These are phyloP conservation scores for Talaromyces trachyspermus DNA, from an alignment of 495 filamentous ascomycete species.

Conservation along the genomic window DNA sequence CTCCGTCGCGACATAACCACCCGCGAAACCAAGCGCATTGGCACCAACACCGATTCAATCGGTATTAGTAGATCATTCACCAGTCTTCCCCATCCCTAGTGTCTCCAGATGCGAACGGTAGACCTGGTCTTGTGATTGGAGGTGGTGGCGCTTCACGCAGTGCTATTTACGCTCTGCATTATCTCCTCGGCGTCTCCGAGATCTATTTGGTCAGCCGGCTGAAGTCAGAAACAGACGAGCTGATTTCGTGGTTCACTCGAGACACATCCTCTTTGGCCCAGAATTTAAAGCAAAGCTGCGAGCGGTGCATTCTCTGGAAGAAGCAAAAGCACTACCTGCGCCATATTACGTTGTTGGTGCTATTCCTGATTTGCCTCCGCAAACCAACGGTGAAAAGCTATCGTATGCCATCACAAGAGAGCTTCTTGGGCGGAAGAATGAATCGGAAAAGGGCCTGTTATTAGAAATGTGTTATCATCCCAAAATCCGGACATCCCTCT, in stretches of 20 bases:
- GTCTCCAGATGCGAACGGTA: conserved; percentile 8
- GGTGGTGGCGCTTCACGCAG: conserved; percentile 37
- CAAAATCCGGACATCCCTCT: background rate
- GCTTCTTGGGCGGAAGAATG: background rate
- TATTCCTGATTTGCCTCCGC: conserved; percentile 1
- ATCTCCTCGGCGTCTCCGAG: background rate
- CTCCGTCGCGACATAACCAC: conserved; percentile 16
- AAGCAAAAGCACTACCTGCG: background rate
- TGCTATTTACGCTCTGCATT: conserved; percentile 29
- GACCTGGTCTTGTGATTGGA: conserved; percentile 31
- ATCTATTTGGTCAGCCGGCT: conserved; percentile 2
- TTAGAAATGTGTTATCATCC: conserved; percentile 6
- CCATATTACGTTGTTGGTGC: conserved; percentile 3
- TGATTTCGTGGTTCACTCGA: background rate
- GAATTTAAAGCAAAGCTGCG: conserved; percentile 1
- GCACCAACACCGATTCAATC: conserved; percentile 39
- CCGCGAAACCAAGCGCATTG: conserved; percentile 16
- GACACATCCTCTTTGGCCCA: background rate
- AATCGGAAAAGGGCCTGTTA: background rate
- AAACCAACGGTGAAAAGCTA: background rate
- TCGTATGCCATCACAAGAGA: background rate
- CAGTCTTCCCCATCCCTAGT: conserved; percentile 22
- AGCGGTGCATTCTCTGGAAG: background rate
- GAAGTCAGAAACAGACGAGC: background rate
- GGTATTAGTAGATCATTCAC: conserved; percentile 14